phyloP scores from a whole-genome alignment of 331 rosid species.

The Cucumis variabilis region DNA sequence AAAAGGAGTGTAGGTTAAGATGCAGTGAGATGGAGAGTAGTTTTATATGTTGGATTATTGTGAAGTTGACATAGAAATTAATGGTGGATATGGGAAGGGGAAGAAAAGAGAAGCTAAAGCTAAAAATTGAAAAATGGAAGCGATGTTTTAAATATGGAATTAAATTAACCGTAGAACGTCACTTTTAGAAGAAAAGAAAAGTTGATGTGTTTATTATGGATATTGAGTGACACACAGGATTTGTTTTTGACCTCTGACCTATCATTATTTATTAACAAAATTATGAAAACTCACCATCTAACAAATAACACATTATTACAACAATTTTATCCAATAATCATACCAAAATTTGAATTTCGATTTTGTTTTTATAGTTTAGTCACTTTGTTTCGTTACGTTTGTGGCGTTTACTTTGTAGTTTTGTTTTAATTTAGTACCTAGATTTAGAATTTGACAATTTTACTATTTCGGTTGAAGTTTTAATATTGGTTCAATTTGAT shows the following conservation, averaged over 20 bases:
- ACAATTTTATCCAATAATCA: too few species aligned
- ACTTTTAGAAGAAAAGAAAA: neutral
- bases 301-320: neutral
- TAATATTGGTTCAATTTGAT: too few species aligned
- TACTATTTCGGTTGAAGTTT: too few species aligned
- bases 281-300: neutral
- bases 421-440: too few species aligned
- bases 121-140: neutral
- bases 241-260: neutral
- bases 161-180: neutral
- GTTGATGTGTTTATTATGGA: neutral
- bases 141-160: neutral
- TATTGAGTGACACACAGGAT: neutral
- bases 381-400: too few species aligned
- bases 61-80: neutral
- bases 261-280: neutral
- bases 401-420: too few species aligned
- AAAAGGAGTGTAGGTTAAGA: too few species aligned
- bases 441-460: too few species aligned
- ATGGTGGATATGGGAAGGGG: neutral
- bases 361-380: too few species aligned
- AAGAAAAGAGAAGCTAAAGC: neutral
- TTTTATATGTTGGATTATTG: neutral
- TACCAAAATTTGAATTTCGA: too few species aligned
- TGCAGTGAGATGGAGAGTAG: too few species aligned